A percentile compares a stretch with the other conserved stretches of the same genome.
Conservation (phyloP, 2,329 filamentous ascomycete genomes). For the Verticillium klebahnii region DNA sequence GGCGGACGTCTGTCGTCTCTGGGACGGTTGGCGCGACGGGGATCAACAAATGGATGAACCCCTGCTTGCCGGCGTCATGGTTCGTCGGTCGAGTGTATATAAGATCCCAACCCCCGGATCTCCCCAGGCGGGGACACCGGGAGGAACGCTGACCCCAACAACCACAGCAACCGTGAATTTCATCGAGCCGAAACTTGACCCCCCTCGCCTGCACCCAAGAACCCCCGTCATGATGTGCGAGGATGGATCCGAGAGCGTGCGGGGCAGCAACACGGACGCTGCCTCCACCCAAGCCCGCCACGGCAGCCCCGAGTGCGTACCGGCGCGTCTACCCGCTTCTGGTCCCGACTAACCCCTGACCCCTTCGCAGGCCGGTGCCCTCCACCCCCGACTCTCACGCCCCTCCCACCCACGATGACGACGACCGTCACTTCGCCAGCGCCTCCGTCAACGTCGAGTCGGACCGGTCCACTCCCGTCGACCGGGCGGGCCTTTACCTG, state of each 20-base stretch:
- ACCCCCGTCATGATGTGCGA: background rate
- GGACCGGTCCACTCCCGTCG: background rate
- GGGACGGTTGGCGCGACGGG: background rate
- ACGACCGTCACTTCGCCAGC: background rate
- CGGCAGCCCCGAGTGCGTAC: background rate
- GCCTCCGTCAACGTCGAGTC: background rate
- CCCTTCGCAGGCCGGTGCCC: background rate
- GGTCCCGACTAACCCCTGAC: background rate
- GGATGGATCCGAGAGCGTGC: background rate
- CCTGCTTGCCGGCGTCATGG: too few species aligned
- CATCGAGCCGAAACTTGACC: too few species aligned
- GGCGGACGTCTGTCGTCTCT: background rate
- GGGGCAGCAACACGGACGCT: background rate
- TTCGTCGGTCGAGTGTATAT: too few species aligned
- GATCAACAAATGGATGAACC: background rate
- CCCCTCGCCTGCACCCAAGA: too few species aligned
- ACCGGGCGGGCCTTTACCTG: background rate
- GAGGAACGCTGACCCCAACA: too few species aligned
- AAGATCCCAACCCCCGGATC: too few species aligned
- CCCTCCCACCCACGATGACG: background rate
- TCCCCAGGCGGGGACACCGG: too few species aligned
- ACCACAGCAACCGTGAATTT: too few species aligned
- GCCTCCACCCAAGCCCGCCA: background rate
- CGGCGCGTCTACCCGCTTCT: background rate
- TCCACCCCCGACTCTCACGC: background rate